A percentile compares a stretch with the other conserved stretches of the same genome.
Evolutionary conservation across 164 flowering plant species (phyloP).

Genomic region (Sextonia rubra): DNA sequence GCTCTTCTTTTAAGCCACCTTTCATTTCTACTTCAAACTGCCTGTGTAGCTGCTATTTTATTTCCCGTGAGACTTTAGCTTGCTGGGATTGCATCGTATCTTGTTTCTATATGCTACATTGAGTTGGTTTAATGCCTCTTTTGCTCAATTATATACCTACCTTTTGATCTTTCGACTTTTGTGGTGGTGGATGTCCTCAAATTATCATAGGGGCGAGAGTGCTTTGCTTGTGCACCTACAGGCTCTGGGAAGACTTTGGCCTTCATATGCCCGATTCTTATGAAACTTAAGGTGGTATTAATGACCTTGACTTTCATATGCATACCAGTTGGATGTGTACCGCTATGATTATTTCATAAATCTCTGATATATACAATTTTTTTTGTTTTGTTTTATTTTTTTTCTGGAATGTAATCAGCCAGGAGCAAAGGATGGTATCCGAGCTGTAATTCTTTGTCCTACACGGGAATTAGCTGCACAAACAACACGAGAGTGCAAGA

Average conservation of each 20-base stretch:
- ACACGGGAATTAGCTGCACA: slow-evolving; percentile 90
- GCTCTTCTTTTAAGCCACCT: slow-evolving; percentile 31
- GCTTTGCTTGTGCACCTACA: slow-evolving; percentile 98
- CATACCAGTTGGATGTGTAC: background rate
- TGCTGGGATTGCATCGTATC: background rate
- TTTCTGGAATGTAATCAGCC: slow-evolving; percentile 30
- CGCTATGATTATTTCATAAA: background rate
- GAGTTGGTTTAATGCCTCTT: background rate
- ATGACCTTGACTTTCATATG: background rate
- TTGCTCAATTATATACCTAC: background rate
- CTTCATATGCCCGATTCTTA: slow-evolving; percentile 79
- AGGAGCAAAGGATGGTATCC: slow-evolving; percentile 58
- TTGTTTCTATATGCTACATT: background rate
- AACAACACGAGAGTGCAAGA: slow-evolving; percentile 86
- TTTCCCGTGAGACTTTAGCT: background rate
- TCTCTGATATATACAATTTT: background rate
- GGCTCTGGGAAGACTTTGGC: slow-evolving; percentile 98
- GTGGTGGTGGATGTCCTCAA: background rate
- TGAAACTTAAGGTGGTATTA: slow-evolving; percentile 71
- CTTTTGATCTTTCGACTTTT: background rate
- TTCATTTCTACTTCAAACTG: background rate
- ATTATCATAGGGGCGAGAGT: slow-evolving; percentile 68
- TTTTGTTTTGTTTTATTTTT: background rate
- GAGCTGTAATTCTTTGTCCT: slow-evolving; percentile 85
- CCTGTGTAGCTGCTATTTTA: background rate